A percentile compares a stretch with the other conserved stretches of the same genome.
phyloP scores from a whole-genome alignment of 805 yeast genomes.

The Ogataea neopini region DNA sequence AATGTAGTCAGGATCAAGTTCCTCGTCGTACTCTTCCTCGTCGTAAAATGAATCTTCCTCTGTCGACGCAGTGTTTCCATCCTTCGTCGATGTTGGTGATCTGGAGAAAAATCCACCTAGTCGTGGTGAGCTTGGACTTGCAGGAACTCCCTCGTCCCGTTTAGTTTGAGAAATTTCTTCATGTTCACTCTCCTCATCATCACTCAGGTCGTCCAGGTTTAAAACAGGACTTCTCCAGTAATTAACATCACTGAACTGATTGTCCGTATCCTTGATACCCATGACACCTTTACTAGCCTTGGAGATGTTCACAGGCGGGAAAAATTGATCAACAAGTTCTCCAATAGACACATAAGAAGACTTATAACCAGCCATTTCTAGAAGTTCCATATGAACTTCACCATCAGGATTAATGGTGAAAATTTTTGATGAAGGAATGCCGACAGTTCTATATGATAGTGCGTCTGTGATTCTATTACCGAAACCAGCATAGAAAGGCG shows the following conservation, averaged over 20 bases:
- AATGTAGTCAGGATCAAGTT: conserved; percentile 21
- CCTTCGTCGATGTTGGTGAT: conserved; percentile 18
- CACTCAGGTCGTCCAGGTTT: conserved; percentile 61
- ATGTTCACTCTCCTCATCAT: conserved; percentile 41
- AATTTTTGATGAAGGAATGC: conserved; percentile 90
- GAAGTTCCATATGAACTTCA: conserved; percentile 94
- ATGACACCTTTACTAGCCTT: conserved; percentile 18
- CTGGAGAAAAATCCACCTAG: conserved; percentile 22
- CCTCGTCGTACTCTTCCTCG: conserved; percentile 32
- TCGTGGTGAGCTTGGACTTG: conserved; percentile 19
- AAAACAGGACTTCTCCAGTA: conserved; percentile 87
- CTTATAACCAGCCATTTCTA: conserved; percentile 90
- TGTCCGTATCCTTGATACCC: conserved; percentile 42
- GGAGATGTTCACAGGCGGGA: conserved; percentile 69
- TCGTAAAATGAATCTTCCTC: conserved; percentile 34
- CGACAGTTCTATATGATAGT: conserved; percentile 87
- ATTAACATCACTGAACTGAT: conserved; percentile 80
- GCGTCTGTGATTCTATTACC: conserved; percentile 98
- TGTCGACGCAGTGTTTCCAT: conserved; percentile 26
- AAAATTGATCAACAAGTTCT: conserved; percentile 94
- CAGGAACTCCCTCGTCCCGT: conserved; percentile 7
- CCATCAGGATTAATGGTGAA: conserved; percentile 96
- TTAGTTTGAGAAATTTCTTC: conserved; percentile 28
- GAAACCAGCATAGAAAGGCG: conserved; percentile 96
- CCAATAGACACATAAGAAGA: conserved; percentile 87